phyloP scores from a whole-genome alignment of 169 alveolate genomes.

The Toxoplasma gondii region DNA sequence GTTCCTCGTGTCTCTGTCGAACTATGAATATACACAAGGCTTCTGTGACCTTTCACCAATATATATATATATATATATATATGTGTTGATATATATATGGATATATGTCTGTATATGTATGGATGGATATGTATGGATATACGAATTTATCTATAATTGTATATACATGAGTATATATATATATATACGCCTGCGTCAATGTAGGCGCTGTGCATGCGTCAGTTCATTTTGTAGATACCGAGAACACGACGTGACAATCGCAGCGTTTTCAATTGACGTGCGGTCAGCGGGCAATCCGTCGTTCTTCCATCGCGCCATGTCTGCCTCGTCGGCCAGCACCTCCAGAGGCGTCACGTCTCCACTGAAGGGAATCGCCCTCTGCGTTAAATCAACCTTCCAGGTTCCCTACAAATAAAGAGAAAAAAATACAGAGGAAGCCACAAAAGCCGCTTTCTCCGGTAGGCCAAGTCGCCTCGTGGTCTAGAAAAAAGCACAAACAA shows the following conservation, averaged over 20 bases:
- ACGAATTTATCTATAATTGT: too few relatives aligned
- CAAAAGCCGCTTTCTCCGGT: not conserved
- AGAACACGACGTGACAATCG: slow-evolving; percentile 92
- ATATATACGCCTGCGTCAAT: not conserved
- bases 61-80: too few relatives aligned
- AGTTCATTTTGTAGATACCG: too few relatives aligned
- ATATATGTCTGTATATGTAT: too few relatives aligned
- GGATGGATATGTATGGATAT: not conserved
- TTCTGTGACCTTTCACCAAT: too few relatives aligned
- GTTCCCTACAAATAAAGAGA: slow-evolving; percentile 64
- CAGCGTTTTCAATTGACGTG: slow-evolving; percentile 94
- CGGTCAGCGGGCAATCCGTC: slow-evolving; percentile 95
- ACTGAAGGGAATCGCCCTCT: slow-evolving; percentile 88
- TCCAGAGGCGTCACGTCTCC: slow-evolving; percentile 90
- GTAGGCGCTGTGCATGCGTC: too few relatives aligned
- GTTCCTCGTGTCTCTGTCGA: too few relatives aligned
- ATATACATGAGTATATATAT: not conserved
- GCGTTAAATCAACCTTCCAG: slow-evolving; percentile 91
- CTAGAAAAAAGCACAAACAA: too few relatives aligned
- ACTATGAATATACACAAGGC: too few relatives aligned
- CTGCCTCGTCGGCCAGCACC: slow-evolving; percentile 93
- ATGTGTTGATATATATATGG: too few relatives aligned
- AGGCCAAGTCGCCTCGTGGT: too few relatives aligned
- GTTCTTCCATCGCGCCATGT: slow-evolving; percentile 94
- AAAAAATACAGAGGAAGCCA: not conserved